A percentile compares a stretch with the other conserved stretches of the same genome.
Conservation (phyloP, 169 alveolate species). For the Cardiosporidium cionae region DNA sequence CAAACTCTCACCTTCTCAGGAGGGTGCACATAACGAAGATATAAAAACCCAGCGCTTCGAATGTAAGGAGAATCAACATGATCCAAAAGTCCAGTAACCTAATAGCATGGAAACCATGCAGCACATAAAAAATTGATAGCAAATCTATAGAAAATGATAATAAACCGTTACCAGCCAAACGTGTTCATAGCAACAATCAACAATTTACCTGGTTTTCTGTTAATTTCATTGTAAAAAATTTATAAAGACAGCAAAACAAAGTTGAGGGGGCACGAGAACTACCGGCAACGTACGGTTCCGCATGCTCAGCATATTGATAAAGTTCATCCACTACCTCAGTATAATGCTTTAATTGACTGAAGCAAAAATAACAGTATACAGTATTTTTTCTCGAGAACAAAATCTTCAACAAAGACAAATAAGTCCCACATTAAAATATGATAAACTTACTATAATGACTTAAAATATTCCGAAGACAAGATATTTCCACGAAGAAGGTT, state of each 20-base stretch:
- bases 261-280: conserved; percentile 30
- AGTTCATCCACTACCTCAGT: conserved; percentile 21
- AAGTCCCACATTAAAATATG: too few species aligned
- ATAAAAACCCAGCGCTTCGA: conserved; percentile 24
- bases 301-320: conserved; percentile 12
- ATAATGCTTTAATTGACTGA: conserved; percentile 1
- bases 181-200: neutral
- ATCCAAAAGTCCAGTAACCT: conserved; percentile 14
- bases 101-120: neutral
- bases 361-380: neutral
- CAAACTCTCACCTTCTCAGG: conserved; percentile 18
- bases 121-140: neutral
- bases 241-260: conserved; percentile 30
- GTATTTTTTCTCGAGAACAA: too few species aligned
- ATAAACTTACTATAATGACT: conserved; percentile 14
- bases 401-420: too few species aligned
- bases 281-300: conserved; percentile 28
- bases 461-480: conserved; percentile 28
- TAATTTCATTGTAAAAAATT: conserved; percentile 17
- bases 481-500: neutral
- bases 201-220: conserved; percentile 5
- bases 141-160: neutral
- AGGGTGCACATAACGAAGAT: conserved; percentile 25
- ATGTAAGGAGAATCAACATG: conserved; percentile 17
- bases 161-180: neutral